Base-by-base conservation (phyloP, 176 grass and related monocot species). In the Carex pumila region DNA sequence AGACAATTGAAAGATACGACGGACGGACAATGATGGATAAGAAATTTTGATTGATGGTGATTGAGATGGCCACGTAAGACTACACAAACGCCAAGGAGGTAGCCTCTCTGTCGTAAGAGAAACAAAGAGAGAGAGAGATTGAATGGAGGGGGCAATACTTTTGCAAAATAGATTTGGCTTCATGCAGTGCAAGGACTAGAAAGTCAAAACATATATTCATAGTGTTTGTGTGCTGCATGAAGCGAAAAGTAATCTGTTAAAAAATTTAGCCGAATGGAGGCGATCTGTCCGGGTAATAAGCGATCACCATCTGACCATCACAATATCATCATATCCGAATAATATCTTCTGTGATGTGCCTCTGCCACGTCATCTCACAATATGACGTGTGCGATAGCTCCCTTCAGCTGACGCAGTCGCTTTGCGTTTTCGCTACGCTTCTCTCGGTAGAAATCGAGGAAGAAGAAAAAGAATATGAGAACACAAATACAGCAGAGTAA, bases 251-350 rank as follows among this genome's bases (percentile, higher is more conserved):
- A n/a, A n/a, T n/a, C n/a, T n/a, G n/a, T n/a, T n/a, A n/a, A n/a
- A n/a, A n/a, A n/a, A n/a, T n/a, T n/a, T n/a, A n/a, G n/a, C n/a
- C n/a, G 3, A 4, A 4, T 39, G 37, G 10, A 55, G 17, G 12
- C 4, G 45, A 41, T 63, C 57, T 10, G 10, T 45, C 41, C 57
- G 59, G 55, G 15, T 54, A 81, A 81, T 64, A 81, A 81, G 57
- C 56, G 41, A n/a, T n/a, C n/a, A n/a, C n/a, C n/a, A n/a, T n/a
- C n/a, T n/a, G n/a, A 19, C 34, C 50, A 57, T 34, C 14, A 58
- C 50, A 5, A 9, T 61, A 13, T 82, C 79, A 82, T 82, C 60
- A 82, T 82, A 82, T 82, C 60, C 4, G 59, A 82, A 65, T 82
- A 64, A 81, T 64, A 81, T 81, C 79, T n/a, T 81, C 32, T 41